Conservation (phyloP, 164 flowering plant genomes). For the Santalum album region DNA sequence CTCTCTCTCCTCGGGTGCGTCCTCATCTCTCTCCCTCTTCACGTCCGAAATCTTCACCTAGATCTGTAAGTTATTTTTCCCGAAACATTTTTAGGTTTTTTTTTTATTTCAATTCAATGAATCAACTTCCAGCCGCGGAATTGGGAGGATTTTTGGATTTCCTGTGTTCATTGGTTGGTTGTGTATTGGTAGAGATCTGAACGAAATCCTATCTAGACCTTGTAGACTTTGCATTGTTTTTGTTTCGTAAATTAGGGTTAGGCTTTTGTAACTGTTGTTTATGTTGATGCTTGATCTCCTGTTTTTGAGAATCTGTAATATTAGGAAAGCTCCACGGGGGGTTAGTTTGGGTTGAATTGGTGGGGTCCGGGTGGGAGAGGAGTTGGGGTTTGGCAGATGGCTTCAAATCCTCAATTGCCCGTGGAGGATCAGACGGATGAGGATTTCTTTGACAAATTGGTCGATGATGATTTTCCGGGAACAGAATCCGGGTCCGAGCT, state of each 20-base stretch:
- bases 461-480: conserved; percentile 38
- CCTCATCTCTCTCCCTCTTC: background rate
- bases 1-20: background rate
- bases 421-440: conserved; percentile 81
- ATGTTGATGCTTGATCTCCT: background rate
- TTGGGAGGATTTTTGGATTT: background rate
- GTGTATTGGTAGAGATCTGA: background rate
- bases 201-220: background rate
- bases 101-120: background rate
- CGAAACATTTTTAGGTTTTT: background rate
- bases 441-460: conserved; percentile 73
- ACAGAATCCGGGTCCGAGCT: conserved; percentile 1
- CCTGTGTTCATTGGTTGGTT: background rate
- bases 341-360: conserved; percentile 5
- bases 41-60: background rate
- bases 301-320: background rate
- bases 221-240: background rate
- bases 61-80: background rate
- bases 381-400: conserved; percentile 31
- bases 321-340: background rate
- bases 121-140: background rate
- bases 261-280: background rate
- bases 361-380: conserved; percentile 3
- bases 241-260: background rate
- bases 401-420: conserved; percentile 46